phyloP scores from a whole-genome alignment of 2,329 filamentous ascomycete species.

The Pseudodiploospora longispora region DNA sequence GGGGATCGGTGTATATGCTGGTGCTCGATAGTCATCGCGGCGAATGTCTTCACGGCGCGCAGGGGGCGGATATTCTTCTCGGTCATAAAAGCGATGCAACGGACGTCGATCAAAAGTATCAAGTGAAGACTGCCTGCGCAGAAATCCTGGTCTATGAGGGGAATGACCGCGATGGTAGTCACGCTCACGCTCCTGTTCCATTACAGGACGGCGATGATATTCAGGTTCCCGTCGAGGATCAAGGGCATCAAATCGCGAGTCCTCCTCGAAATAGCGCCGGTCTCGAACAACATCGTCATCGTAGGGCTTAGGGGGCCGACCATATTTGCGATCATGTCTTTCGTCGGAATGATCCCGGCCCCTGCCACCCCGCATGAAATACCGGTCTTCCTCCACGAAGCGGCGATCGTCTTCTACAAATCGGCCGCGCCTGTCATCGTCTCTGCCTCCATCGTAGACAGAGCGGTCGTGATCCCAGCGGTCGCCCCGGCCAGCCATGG shows the following conservation, averaged over 20 bases:
- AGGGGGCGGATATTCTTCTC: slow-evolving; percentile 52
- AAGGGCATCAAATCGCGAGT: slow-evolving; percentile 25
- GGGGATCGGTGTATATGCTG: slow-evolving; percentile 53
- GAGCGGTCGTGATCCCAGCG: slow-evolving; percentile 50
- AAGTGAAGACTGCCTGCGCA: slow-evolving; percentile 79
- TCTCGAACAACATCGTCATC: slow-evolving; percentile 42
- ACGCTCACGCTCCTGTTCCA: slow-evolving; percentile 48
- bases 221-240: slow-evolving; percentile 22
- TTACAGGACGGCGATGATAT: slow-evolving; percentile 46
- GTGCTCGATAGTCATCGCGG: slow-evolving; percentile 39
- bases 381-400: slow-evolving; percentile 47
- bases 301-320: slow-evolving; percentile 29
- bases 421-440: slow-evolving; percentile 34
- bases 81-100: slow-evolving; percentile 39
- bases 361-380: slow-evolving; percentile 28
- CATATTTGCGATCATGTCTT: slow-evolving; percentile 33
- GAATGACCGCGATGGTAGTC: slow-evolving; percentile 37
- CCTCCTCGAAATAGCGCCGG: slow-evolving; percentile 48
- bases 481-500: slow-evolving; percentile 16
- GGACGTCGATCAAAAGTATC: slow-evolving; percentile 83
- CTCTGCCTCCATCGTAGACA: slow-evolving; percentile 26
- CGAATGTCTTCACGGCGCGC: slow-evolving; percentile 39
- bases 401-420: slow-evolving; percentile 50
- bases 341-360: slow-evolving; percentile 42
- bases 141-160: slow-evolving; percentile 55